Percentiles rank a stretch among this genome's conserved stretches.
Conservation (phyloP, 495 filamentous ascomycete species). For the Aspergillus campestris region DNA sequence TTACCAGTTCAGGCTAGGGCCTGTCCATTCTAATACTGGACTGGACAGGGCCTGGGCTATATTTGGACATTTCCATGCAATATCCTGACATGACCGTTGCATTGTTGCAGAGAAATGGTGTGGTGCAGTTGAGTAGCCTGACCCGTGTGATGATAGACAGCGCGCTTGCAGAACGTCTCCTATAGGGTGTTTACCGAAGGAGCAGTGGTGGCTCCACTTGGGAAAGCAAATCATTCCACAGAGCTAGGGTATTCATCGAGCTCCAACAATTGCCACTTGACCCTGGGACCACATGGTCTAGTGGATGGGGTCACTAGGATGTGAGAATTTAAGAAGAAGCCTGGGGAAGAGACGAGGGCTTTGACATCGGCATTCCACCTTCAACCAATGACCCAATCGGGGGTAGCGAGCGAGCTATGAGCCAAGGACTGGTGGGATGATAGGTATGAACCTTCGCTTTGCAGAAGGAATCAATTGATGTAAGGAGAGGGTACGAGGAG, state of each 20-base stretch:
- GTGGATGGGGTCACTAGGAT: too few species aligned
- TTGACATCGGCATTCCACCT: too few species aligned
- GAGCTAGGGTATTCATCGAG: neutral
- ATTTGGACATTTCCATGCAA: conserved; percentile 15
- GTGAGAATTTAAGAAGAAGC: too few species aligned
- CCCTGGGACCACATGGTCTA: conserved; percentile 4
- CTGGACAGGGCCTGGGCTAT: conserved; percentile 2
- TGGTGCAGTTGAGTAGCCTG: neutral
- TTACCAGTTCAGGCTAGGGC: conserved; percentile 12
- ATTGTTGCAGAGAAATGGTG: neutral
- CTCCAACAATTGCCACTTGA: conserved; percentile 5
- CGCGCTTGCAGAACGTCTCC: conserved; percentile 28
- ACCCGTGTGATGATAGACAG: conserved; percentile 18
- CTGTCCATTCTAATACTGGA: neutral
- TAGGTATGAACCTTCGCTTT: too few species aligned
- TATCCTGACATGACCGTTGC: neutral
- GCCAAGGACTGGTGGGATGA: too few species aligned
- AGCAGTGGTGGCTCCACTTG: conserved; percentile 7
- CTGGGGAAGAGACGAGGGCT: too few species aligned
- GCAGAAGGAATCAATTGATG: too few species aligned
- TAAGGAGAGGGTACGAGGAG: too few species aligned
- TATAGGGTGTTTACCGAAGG: conserved; percentile 15
- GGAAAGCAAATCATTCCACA: conserved; percentile 11
- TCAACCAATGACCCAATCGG: too few species aligned
- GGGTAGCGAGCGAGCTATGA: too few species aligned